Percentiles rank a stretch among this genome's conserved stretches.
Conservation (phyloP, 1,284 basidiomycete species). For the Chondrostereum purpureum region DNA sequence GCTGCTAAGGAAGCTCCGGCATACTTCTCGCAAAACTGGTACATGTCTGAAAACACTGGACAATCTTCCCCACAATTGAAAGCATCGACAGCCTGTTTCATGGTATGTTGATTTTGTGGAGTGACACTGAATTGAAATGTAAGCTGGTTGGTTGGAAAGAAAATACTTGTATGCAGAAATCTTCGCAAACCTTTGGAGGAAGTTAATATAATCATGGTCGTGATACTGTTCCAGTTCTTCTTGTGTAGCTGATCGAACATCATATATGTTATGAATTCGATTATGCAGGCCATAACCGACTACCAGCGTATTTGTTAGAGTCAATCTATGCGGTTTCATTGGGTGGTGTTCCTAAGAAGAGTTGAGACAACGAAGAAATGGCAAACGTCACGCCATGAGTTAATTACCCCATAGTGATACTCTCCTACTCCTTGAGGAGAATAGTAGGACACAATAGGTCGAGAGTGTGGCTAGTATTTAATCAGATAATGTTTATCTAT, state of each 20-base stretch:
- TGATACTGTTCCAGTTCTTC: constrained; percentile 91
- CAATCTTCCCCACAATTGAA: constrained; percentile 94
- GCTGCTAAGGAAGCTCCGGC: constrained; percentile 88
- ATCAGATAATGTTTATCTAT: too few relatives aligned
- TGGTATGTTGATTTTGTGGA: constrained; percentile 69
- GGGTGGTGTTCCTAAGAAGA: constrained; percentile 82
- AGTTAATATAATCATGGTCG: constrained; percentile 92
- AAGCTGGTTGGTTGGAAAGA: too few relatives aligned
- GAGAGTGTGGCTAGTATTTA: constrained; percentile 84
- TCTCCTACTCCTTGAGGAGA: constrained; percentile 91
- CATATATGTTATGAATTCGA: constrained; percentile 88
- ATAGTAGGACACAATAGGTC: constrained; percentile 91
- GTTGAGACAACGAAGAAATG: background rate
- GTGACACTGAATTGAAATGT: constrained; percentile 55
- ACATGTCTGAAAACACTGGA: constrained; percentile 89
- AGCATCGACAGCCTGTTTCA: constrained; percentile 69
- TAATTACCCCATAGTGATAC: constrained; percentile 87
- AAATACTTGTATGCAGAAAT: too few relatives aligned
- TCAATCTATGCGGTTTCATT: constrained; percentile 96
- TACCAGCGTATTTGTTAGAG: constrained; percentile 92
- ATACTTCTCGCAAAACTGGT: constrained; percentile 89
- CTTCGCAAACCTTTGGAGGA: constrained; percentile 80
- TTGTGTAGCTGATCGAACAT: constrained; percentile 83
- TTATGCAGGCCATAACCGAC: constrained; percentile 96
- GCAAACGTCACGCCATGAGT: background rate